phyloP scores from a whole-genome alignment of 805 yeast genomes.

The Vanderwaltozyma polyspora region DNA sequence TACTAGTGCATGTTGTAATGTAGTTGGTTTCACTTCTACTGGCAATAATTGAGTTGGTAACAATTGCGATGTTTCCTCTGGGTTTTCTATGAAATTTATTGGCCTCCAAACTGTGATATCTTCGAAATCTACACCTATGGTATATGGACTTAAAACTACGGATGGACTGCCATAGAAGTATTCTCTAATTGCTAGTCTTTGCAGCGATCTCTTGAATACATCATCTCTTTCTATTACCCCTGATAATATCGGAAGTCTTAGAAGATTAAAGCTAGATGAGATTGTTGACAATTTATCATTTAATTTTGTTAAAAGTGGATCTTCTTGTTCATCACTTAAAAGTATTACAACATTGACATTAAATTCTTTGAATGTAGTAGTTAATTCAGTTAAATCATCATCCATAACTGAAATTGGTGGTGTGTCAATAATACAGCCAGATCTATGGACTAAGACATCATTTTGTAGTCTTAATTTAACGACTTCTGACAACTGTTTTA shows the following conservation, averaged over 20 bases:
- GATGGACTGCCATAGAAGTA: conserved; percentile 76
- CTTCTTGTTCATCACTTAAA: conserved; percentile 9
- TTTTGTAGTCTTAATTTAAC: conserved; percentile 24
- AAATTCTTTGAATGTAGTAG: conserved; percentile 11
- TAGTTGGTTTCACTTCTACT: conserved; percentile 39
- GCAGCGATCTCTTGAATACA: conserved; percentile 53
- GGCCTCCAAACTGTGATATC: conserved; percentile 58
- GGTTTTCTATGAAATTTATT: conserved; percentile 21
- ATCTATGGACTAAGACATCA: conserved; percentile 23
- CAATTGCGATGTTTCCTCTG: conserved; percentile 3
- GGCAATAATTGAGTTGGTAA: conserved; percentile 19
- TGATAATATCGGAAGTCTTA: conserved; percentile 60
- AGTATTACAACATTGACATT: conserved; percentile 16
- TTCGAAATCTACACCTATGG: conserved; percentile 58
- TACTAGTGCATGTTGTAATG: conserved; percentile 64
- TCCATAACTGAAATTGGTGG: conserved; percentile 15
- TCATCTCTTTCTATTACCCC: conserved; percentile 74
- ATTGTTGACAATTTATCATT: conserved; percentile 7
- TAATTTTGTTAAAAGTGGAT: conserved; percentile 8
- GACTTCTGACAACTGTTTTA: conserved; percentile 40
- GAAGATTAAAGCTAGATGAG: conserved; percentile 13
- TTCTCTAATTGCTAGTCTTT: conserved; percentile 68
- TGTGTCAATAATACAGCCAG: conserved; percentile 25
- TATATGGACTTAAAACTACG: conserved; percentile 70
- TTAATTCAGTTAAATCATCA: conserved; percentile 12